These are phyloP conservation scores for Wickerhamiella spandovensis DNA, from an alignment of 805 yeast genomes.

Conservation along the genomic window DNA sequence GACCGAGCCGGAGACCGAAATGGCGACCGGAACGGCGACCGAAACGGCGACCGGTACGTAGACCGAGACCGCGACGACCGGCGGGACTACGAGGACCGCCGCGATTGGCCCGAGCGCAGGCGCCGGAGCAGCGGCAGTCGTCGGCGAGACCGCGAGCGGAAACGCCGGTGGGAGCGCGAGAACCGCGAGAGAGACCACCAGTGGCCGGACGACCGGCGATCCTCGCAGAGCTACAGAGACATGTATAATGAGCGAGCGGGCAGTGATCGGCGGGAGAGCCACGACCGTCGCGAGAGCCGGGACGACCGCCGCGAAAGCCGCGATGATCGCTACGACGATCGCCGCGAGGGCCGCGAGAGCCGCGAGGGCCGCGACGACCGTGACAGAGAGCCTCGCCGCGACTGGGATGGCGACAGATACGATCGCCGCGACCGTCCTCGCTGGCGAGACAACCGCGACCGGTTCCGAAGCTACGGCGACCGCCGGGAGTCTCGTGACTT, in stretches of 20 bases:
- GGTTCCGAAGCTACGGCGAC: neutral
- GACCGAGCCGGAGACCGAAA: conserved; percentile 6
- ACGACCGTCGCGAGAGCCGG: neutral
- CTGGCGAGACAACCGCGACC: neutral
- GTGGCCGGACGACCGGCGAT: neutral
- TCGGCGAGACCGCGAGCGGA: neutral
- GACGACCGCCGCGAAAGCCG: neutral
- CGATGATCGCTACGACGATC: too few relatives aligned
- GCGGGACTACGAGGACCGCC: neutral
- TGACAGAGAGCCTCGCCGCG: conserved; percentile 4
- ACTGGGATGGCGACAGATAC: conserved; percentile 1
- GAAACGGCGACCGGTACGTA: neutral
- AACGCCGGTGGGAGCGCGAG: neutral
- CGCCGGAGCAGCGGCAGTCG: neutral
- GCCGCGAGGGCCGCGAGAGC: too few relatives aligned
- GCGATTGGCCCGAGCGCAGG: neutral
- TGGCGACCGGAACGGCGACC: conserved; percentile 6
- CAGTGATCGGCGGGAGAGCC: too few relatives aligned
- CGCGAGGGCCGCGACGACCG: neutral
- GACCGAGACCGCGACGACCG: neutral
- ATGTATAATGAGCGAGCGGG: neutral
- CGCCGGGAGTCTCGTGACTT: neutral
- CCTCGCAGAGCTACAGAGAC: neutral
- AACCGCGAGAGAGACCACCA: conserved; percentile 3
- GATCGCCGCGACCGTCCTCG: neutral